Base-by-base conservation (phyloP, 768 basidiomycete genomes). In the Gautieria morchelliformis region DNA sequence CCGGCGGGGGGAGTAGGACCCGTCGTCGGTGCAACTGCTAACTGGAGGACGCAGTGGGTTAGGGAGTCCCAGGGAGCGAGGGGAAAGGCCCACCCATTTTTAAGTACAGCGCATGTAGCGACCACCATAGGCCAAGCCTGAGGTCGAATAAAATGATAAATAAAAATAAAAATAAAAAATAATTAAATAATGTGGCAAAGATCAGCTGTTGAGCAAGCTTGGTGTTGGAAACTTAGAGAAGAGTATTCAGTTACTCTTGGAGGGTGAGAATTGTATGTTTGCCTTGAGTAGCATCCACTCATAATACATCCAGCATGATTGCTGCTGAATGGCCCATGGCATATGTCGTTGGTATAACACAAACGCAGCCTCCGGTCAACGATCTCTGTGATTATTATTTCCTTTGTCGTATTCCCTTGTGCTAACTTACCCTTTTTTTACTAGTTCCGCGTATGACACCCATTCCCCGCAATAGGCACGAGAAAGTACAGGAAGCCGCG, bases 291-390 rank as follows among this genome's bases (percentile, higher is more conserved):
- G 5, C 5, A 27, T 27, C 27, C 27, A 3, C 27, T 27, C 27
- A 27, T 27, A 27, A 20, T 50, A 39, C 20, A 10, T 50, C 20
- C 68, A 97, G 95, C 75, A 95, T 99, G 71, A 99, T 98, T 70
- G 94, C 95, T 49, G 96, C 96, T 45, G 92, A 93, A 66, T 94
- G 93, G 61, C 95, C 96, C 49, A 98, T 99, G 65, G 96, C 96
- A 62, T 98, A 98, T 65, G 96, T 98, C 51, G 96, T 99, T 61
- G 96, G 96, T 72, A 99, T 98, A 96, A 96, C 96, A 10, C 93
- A 97, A 70, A 99, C 98, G 96, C 97, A 96, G 69, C 96, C 96
- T 14, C 96, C 96, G 0, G 94, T 99, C 27, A 99, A 99, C 71
- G 96, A 99, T 79, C 84, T 99, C 58, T 69, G 94, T 96, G 71